Percentiles rank a stretch among this genome's conserved stretches.
Evolutionary conservation across 139 green algal genomes (phyloP).

Genomic region (Desmodesmus armatus): DNA sequence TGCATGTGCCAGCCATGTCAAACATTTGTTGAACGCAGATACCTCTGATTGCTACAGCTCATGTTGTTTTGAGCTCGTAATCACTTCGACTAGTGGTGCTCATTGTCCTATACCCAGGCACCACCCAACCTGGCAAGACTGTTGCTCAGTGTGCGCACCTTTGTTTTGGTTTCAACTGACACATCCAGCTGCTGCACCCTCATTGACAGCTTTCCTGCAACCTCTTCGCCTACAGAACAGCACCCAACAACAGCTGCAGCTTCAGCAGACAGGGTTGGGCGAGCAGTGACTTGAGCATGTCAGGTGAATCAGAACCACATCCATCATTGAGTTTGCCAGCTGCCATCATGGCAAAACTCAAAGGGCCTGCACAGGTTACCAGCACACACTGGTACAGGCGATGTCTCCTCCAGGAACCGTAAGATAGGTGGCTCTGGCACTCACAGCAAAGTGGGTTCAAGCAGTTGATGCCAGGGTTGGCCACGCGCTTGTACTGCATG

Average conservation of each 20-base stretch:
- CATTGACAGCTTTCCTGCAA: conserved; percentile 48
- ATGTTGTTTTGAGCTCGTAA: background rate
- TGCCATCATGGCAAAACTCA: background rate
- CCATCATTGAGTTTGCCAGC: background rate
- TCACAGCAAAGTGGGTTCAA: conserved; percentile 53
- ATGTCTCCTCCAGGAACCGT: background rate
- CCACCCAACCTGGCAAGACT: background rate
- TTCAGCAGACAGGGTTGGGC: background rate
- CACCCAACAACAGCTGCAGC: background rate
- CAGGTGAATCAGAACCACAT: background rate
- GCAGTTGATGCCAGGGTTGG: conserved; percentile 61
- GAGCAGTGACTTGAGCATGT: background rate
- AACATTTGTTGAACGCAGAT: background rate
- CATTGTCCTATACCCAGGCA: background rate
- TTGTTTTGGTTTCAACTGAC: conserved; percentile 76
- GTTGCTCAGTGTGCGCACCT: background rate
- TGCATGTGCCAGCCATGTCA: too few species aligned
- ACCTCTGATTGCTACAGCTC: background rate
- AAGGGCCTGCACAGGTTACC: background rate
- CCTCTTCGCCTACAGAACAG: conserved; percentile 14
- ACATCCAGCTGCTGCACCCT: conserved; percentile 77
- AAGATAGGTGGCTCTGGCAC: background rate
- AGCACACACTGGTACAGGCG: background rate
- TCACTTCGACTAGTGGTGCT: background rate
- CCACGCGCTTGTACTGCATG: conserved; percentile 58